Conservation (phyloP, 345 rosid genomes). For the Carallia brachiata region DNA sequence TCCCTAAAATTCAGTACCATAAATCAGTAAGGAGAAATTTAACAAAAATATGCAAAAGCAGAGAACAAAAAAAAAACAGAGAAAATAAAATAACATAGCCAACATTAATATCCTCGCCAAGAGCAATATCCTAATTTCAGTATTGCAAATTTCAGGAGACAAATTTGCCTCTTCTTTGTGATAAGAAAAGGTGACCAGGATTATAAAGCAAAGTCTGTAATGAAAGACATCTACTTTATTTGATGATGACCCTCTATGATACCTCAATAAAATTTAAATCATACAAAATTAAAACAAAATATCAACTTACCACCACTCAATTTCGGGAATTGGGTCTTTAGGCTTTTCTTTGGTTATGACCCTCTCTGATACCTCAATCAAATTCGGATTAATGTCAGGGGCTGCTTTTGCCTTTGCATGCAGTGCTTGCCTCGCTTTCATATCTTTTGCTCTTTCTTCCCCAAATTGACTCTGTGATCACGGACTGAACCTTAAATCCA, state of each 20-base stretch:
- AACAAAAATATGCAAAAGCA: not conserved
- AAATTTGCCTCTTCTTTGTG: not conserved
- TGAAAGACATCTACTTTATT: no score
- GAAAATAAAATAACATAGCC: not conserved
- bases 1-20: slow-evolving; percentile 54
- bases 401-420: slow-evolving; percentile 81
- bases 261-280: no score
- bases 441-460: slow-evolving; percentile 89
- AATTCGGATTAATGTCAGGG: slow-evolving; percentile 86
- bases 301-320: slow-evolving; percentile 91
- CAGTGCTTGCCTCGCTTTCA: slow-evolving; percentile 85
- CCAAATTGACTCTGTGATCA: slow-evolving; percentile 79
- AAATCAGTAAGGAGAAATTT: slow-evolving; percentile 1
- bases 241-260: no score
- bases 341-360: slow-evolving; percentile 69
- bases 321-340: slow-evolving; percentile 76
- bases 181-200: not conserved
- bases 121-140: no score
- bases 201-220: not conserved
- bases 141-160: no score
- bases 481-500: slow-evolving; percentile 17
- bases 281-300: not conserved
- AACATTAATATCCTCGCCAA: not conserved
- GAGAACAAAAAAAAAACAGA: not conserved
- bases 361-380: slow-evolving; percentile 89